These are phyloP conservation scores for Coemansia sp. DNA, from an alignment of 192 early-diverging fungal genomes.

Conservation along the genomic window DNA sequence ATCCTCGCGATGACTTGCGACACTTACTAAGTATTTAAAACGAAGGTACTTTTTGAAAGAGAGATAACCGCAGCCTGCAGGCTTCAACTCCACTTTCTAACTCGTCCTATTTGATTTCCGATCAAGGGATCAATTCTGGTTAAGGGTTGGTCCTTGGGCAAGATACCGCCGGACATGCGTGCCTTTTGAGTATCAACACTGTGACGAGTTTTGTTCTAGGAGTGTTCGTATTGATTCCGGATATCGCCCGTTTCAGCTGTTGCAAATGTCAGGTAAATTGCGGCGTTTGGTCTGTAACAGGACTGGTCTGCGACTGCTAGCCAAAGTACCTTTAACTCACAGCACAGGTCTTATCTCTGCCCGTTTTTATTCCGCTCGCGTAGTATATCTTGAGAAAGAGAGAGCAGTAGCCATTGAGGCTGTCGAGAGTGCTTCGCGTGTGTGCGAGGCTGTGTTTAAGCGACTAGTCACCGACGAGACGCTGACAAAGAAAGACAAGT, in stretches of 20 bases:
- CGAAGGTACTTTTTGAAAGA: slow-evolving; percentile 20
- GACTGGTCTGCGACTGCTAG: background rate
- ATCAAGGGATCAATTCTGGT: slow-evolving; percentile 2
- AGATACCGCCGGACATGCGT: no score
- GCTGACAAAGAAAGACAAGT: slow-evolving; percentile 90
- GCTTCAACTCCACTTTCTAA: background rate
- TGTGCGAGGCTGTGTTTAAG: slow-evolving; percentile 87
- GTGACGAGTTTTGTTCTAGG: background rate
- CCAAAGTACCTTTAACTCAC: background rate
- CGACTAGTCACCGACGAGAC: slow-evolving; percentile 77
- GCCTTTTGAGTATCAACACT: no score
- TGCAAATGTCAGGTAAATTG: slow-evolving; percentile 11
- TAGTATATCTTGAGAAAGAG: slow-evolving; percentile 63
- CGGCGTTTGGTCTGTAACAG: background rate
- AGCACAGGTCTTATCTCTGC: background rate
- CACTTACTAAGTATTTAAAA: slow-evolving; percentile 41
- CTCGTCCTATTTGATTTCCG: background rate
- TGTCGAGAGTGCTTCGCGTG: slow-evolving; percentile 81
- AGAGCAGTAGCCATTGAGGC: slow-evolving; percentile 84
- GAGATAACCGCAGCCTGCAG: background rate
- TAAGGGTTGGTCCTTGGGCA: background rate
- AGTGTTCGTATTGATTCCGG: background rate
- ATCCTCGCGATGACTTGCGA: slow-evolving; percentile 11
- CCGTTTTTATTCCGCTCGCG: slow-evolving; percentile 13
- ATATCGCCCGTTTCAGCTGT: background rate